Conservation (phyloP, 441 rosid species). For the Corymbia calophylla region DNA sequence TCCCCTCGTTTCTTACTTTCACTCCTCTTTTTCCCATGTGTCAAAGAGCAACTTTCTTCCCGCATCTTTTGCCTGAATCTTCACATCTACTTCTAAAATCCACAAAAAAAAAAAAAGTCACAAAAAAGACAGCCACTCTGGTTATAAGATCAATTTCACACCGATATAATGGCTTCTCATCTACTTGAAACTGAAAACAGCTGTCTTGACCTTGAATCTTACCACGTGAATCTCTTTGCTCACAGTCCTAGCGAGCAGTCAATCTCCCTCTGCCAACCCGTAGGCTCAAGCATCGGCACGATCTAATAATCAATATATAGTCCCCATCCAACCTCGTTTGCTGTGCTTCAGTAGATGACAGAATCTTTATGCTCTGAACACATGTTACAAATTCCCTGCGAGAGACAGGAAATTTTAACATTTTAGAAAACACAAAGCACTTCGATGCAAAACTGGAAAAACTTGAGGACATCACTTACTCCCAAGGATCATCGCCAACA, state of each 20-base stretch:
- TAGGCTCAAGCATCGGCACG: neutral
- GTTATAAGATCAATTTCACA: neutral
- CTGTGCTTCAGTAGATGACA: slow-evolving; percentile 90
- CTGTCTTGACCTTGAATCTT: neutral
- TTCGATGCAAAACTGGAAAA: neutral
- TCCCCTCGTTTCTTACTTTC: neutral
- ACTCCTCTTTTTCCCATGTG: neutral
- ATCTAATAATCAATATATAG: neutral
- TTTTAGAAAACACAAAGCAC: neutral
- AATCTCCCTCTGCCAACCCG: neutral
- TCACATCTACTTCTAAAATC: neutral
- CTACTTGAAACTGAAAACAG: neutral
- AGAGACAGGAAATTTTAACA: neutral
- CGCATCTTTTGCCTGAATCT: neutral
- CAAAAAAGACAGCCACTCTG: neutral
- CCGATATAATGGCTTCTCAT: neutral
- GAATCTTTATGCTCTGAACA: slow-evolving; percentile 91
- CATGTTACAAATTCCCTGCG: slow-evolving; percentile 86
- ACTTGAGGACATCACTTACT: slow-evolving; percentile 43
- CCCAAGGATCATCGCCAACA: slow-evolving; percentile 99
- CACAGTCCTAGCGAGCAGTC: neutral
- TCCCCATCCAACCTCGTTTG: slow-evolving; percentile 96
- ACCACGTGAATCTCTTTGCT: neutral
- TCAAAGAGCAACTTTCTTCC: neutral
- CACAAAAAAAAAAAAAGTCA: neutral